Evolutionary conservation across 2,329 filamentous ascomycete species (phyloP).

Genomic region (Colletotrichum sojae): DNA sequence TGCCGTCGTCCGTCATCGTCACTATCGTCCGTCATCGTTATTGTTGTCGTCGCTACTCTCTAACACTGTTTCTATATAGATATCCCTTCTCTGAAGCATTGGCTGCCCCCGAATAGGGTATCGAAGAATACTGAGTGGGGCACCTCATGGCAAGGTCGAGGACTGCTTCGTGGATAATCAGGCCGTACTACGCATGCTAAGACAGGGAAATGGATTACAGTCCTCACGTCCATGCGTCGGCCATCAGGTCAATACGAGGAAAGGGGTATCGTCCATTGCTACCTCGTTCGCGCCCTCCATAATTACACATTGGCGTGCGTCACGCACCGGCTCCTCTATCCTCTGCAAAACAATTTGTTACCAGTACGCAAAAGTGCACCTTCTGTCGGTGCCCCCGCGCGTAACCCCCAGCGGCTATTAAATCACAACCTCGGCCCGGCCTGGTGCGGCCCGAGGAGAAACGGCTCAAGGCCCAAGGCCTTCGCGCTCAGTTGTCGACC

Average conservation of each 20-base stretch:
- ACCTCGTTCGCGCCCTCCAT: slow-evolving; percentile 36
- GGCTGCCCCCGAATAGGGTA: no score
- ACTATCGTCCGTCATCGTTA: no score
- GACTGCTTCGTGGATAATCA: no score
- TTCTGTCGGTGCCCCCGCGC: not conserved
- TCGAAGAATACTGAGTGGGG: no score
- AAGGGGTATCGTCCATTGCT: slow-evolving; percentile 44
- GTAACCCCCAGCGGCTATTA: slow-evolving; percentile 34
- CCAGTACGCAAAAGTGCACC: slow-evolving; percentile 36
- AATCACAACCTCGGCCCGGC: slow-evolving; percentile 36
- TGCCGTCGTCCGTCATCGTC: no score
- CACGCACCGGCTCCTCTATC: slow-evolving; percentile 25
- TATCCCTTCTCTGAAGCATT: no score
- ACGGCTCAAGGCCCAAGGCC: slow-evolving; percentile 26
- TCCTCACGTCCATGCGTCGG: no score
- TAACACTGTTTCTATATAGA: no score
- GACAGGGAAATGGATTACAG: no score
- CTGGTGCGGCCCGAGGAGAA: slow-evolving; percentile 34
- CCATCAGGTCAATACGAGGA: slow-evolving; percentile 13
- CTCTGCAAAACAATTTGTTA: slow-evolving; percentile 27
- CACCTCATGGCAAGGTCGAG: no score
- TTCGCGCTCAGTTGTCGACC: slow-evolving; percentile 23
- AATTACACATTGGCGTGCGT: slow-evolving; percentile 35
- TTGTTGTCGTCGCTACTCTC: no score
- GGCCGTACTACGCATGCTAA: no score